Base-by-base conservation (phyloP, 257 asterid species). In the Gentiana straminea region DNA sequence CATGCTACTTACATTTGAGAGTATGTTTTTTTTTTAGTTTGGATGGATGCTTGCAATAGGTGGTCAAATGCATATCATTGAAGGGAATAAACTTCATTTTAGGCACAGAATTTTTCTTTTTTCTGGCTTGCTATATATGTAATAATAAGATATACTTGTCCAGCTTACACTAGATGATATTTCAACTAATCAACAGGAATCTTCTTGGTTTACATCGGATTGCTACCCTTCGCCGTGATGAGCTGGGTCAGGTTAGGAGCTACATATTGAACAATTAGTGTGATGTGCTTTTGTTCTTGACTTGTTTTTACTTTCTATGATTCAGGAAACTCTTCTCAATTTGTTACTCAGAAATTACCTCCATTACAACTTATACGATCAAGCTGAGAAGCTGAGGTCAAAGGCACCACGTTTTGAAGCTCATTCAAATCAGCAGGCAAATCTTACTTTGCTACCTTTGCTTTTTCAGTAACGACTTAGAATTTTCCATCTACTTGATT, bases 381-480 rank as follows among this genome's bases (percentile, higher is more conserved):
- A 89, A 75, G 97, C 97, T 0, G 97, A 89, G 78, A 89, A 89
- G 71, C 71, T 89, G 79, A 80, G 97, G 73, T 82, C 95, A 55
- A 89, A 89, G 86, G 95, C 97, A 12, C 97, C 95, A 41, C 90
- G 89, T 50, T 89, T 89, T 72, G 97, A 89, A 81, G 95, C 94
- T 68, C 95, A 86, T 70, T 89, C 97, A n/a, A 89, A 89, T 71
- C 94, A 84, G 69, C 97, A 89, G 95, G 97, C 69, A 81, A 56
- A 45, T 37, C 64, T 67, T 48, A 51, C 49, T 38, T n/a, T 33
- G 52, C 3, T 38, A 24, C 38, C 51, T 33, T 3, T 24, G 9
- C 6, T 12, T 35, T 61, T 15, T 55, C 44, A 1, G 12, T 48
- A 43, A 34, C 32, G 33, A 11, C 3, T 13, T 46, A 50, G 54